These are phyloP conservation scores for Akanthomyces muscarius DNA, from an alignment of 2,329 filamentous ascomycete species.

Conservation along the genomic window DNA sequence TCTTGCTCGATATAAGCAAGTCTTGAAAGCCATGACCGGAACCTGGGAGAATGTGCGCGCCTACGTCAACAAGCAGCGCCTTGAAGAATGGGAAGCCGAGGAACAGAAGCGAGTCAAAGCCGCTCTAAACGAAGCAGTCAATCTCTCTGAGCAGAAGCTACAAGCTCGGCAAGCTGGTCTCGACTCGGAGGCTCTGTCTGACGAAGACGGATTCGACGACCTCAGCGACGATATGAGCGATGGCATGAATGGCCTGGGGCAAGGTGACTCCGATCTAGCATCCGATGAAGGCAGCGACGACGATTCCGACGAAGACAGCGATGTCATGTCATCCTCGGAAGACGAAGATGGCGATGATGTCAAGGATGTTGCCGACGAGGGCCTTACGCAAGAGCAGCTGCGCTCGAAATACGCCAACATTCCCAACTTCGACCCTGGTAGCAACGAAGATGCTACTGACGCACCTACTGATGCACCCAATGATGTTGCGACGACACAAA, in stretches of 20 bases:
- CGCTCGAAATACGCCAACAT: slow-evolving; percentile 65
- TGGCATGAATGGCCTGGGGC: slow-evolving; percentile 27
- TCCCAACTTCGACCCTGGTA: slow-evolving; percentile 38
- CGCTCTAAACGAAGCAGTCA: slow-evolving; percentile 70
- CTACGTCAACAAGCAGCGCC: slow-evolving; percentile 57
- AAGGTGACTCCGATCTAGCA: slow-evolving; percentile 30
- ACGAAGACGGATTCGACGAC: slow-evolving; percentile 45
- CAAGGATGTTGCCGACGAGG: slow-evolving; percentile 54
- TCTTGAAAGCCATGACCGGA: slow-evolving; percentile 54
- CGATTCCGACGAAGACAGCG: slow-evolving; percentile 41
- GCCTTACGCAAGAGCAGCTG: slow-evolving; percentile 65
- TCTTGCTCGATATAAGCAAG: slow-evolving; percentile 64
- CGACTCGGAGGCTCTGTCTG: slow-evolving; percentile 48
- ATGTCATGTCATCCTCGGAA: slow-evolving; percentile 59
- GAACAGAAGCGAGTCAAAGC: slow-evolving; percentile 62
- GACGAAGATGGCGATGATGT: slow-evolving; percentile 42
- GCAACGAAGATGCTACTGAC: slow-evolving; percentile 26
- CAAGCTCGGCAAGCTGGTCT: slow-evolving; percentile 54
- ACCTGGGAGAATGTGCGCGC: slow-evolving; percentile 62
- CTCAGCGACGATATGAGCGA: slow-evolving; percentile 44
- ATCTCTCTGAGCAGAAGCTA: slow-evolving; percentile 64
- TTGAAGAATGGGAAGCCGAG: slow-evolving; percentile 61
- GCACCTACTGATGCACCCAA: slow-evolving; percentile 23
- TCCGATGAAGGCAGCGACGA: slow-evolving; percentile 36
- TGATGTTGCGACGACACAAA: slow-evolving; percentile 24